These are phyloP conservation scores for Alternaria hordeiaustralica DNA, from an alignment of 2,329 filamentous ascomycete species.

Conservation along the genomic window DNA sequence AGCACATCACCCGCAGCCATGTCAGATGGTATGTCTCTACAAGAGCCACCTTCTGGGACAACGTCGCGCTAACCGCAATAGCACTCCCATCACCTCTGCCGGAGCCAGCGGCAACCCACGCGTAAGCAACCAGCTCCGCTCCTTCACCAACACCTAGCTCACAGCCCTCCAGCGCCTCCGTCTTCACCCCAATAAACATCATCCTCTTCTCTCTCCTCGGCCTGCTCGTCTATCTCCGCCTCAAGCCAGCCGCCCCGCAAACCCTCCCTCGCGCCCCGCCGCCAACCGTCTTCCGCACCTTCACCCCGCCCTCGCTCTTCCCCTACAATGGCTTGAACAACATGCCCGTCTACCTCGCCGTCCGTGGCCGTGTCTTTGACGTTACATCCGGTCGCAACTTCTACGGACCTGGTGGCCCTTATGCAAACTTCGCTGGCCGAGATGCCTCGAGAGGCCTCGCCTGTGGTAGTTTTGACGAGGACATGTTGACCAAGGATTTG, in stretches of 20 bases:
- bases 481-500: conserved; percentile 92
- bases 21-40: conserved; percentile 29
- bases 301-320: conserved; percentile 81
- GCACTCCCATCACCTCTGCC: conserved; percentile 68
- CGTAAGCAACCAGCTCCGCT: conserved; percentile 44
- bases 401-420: conserved; percentile 94
- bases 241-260: conserved; percentile 60
- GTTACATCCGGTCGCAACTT: conserved; percentile 87
- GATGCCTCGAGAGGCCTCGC: conserved; percentile 90
- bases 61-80: conserved; percentile 7
- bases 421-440: conserved; percentile 93
- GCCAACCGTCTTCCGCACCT: conserved; percentile 85
- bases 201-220: conserved; percentile 65
- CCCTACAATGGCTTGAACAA: conserved; percentile 80
- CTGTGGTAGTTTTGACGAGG: conserved; percentile 89
- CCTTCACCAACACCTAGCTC: conserved; percentile 14
- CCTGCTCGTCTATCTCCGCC: conserved; percentile 64
- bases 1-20: conserved; percentile 16
- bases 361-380: conserved; percentile 90
- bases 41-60: background rate
- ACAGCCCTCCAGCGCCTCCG: conserved; percentile 54
- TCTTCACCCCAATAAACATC: conserved; percentile 67
- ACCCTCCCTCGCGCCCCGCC: conserved; percentile 63
- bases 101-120: conserved; percentile 55
- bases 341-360: conserved; percentile 84